Base-by-base conservation (phyloP, 2,329 filamentous ascomycete genomes). In the Diplodia sapinea region DNA sequence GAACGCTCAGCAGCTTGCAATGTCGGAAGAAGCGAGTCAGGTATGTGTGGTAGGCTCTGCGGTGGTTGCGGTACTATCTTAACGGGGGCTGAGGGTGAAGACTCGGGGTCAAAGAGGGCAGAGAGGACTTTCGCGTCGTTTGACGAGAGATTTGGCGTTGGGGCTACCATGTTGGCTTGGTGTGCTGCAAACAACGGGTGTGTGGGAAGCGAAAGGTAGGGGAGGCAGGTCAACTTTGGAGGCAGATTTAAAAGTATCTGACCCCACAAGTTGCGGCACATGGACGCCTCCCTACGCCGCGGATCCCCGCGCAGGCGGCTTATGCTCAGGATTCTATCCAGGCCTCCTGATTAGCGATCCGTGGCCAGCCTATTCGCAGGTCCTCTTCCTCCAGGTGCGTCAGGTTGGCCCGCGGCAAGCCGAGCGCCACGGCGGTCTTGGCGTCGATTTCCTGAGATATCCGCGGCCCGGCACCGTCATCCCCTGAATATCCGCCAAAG, bases 71-170 rank as follows among this genome's bases (percentile, higher is more conserved):
- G 56, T 59, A 49, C 23, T 67, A 87, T 80, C 65, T 87, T 78
- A 13, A 83, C 79, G 11, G 83, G 79, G 17, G 84, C 80, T 15
- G 88, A 85, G 70, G 89, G 84, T 8, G 75, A 77, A n/a, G 78
- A 77, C 13, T 78, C 79, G 36, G 79, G 78, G 63, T 80, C 78
- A 71, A 81, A 81, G 1, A 81, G 74, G 0, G 79, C 77, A 50
- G 75, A 73, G 15, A 81, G 70, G 23, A 80, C 78, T 56, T 74
- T 75, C 4, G 70, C 70, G 69, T 81, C 79, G 52, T 79, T 79
- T 23, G 73, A 68, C 31, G 77, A 75, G 26, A 81, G 71, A 6
- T 70, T 66, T 4, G 73, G 90, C 83, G 67, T 87, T 83, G 75
- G 13, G 5, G 61, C 33, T 2, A 57, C 55, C 57, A 68, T 68